These are phyloP conservation scores for Cicer pinnatifidum DNA, from an alignment of 306 rosid genomes.

Conservation along the genomic window DNA sequence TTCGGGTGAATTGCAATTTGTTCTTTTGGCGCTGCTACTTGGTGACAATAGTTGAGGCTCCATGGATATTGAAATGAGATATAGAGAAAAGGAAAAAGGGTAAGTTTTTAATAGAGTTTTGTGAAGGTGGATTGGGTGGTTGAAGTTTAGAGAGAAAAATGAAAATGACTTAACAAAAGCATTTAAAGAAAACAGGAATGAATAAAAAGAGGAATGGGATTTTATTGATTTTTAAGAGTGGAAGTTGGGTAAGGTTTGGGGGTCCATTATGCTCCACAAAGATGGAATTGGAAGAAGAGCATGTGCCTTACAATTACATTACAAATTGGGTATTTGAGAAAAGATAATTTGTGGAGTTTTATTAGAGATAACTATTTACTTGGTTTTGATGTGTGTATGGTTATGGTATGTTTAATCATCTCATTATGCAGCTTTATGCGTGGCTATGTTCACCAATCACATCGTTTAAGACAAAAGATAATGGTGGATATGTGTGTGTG, in stretches of 20 bases:
- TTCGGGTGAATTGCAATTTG: conserved; percentile 75
- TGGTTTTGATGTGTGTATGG: neutral
- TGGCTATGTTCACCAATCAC: conserved; percentile 27
- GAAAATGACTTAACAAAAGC: conserved; percentile 50
- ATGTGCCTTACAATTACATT: conserved; percentile 40
- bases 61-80: conserved; percentile 45
- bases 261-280: conserved; percentile 45
- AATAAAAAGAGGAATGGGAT: conserved; percentile 42
- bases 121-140: conserved; percentile 35
- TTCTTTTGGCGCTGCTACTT: neutral
- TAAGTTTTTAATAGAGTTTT: neutral
- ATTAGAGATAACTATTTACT: neutral
- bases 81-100: conserved; percentile 3
- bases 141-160: conserved; percentile 21
- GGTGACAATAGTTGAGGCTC: conserved; percentile 50
- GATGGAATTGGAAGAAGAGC: conserved; percentile 34
- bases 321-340: conserved; percentile 23
- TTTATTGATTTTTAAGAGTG: conserved; percentile 41
- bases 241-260: conserved; percentile 26
- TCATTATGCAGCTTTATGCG: conserved; percentile 42
- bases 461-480: conserved; percentile 36
- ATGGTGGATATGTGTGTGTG: conserved; percentile 41
- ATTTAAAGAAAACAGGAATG: conserved; percentile 45
- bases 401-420: neutral
- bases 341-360: conserved; percentile 10